These are phyloP conservation scores for Schizosaccharomyces osmophilus DNA, from an alignment of 805 yeast genomes.

Conservation along the genomic window DNA sequence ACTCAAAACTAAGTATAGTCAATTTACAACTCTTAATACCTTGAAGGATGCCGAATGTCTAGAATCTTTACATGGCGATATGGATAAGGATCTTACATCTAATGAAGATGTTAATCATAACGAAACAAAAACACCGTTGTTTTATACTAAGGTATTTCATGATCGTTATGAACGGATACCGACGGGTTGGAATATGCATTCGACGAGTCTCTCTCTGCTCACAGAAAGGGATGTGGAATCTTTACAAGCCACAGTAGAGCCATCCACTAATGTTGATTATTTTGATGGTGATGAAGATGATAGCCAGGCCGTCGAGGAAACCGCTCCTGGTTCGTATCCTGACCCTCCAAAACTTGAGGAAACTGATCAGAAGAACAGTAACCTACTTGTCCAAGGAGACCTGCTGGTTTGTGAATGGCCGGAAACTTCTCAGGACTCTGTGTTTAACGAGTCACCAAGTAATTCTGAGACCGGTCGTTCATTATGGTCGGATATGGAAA, in stretches of 20 bases:
- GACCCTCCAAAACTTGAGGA: neutral
- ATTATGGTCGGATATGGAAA: neutral
- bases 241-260: neutral
- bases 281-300: neutral
- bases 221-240: neutral
- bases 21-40: conserved; percentile 5
- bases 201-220: neutral
- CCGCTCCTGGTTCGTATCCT: neutral
- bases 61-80: neutral
- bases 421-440: neutral
- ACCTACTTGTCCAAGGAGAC: neutral
- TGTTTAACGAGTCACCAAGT: neutral
- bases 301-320: neutral
- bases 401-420: neutral
- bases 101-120: neutral
- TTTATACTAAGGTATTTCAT: neutral
- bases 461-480: neutral
- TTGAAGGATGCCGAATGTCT: neutral
- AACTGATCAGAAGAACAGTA: neutral
- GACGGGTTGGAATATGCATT: neutral
- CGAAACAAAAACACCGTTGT: neutral
- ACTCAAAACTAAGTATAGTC: conserved; percentile 15
- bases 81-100: neutral
- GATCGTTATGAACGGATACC: neutral
- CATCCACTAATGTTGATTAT: neutral